These are phyloP conservation scores for Dryas drummondii DNA, from an alignment of 306 rosid genomes.

Conservation along the genomic window DNA sequence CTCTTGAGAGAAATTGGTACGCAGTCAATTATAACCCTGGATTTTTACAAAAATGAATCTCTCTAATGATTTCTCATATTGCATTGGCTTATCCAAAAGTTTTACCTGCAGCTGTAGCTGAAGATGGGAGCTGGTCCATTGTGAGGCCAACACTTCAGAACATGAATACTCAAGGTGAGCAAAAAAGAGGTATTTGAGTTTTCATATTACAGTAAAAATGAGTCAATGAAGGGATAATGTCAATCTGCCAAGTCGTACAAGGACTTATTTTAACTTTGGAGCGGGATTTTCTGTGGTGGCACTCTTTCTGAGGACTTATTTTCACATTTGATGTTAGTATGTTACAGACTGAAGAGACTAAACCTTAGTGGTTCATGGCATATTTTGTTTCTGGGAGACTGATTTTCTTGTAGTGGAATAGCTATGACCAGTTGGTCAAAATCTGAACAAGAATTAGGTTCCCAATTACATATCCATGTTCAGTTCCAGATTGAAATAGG, in stretches of 20 bases:
- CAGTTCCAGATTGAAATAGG: too few relatives aligned
- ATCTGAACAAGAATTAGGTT: too few relatives aligned
- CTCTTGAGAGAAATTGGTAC: slow-evolving; percentile 84
- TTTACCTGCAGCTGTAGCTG: slow-evolving; percentile 53
- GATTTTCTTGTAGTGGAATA: neutral
- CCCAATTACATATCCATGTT: too few relatives aligned
- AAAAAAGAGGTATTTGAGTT: neutral
- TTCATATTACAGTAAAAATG: neutral
- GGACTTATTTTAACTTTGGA: too few relatives aligned
- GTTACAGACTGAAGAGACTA: too few relatives aligned
- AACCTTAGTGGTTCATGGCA: too few relatives aligned
- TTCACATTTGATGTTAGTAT: too few relatives aligned
- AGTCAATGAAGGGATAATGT: neutral
- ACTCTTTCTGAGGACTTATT: too few relatives aligned
- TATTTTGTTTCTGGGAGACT: too few relatives aligned
- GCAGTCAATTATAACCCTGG: slow-evolving; percentile 11
- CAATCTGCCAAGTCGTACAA: neutral
- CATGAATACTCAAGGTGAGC: slow-evolving; percentile 43
- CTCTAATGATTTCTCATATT: neutral
- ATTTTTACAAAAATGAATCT: neutral
- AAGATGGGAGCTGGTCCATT: slow-evolving; percentile 80
- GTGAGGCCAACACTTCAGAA: slow-evolving; percentile 60
- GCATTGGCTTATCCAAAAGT: slow-evolving; percentile 1
- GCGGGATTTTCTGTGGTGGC: too few relatives aligned
- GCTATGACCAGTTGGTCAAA: too few relatives aligned